A percentile compares a stretch with the other conserved stretches of the same genome.
These are phyloP conservation scores for Geosmithia morbida DNA, from an alignment of 2,329 filamentous ascomycete genomes.

Conservation along the genomic window DNA sequence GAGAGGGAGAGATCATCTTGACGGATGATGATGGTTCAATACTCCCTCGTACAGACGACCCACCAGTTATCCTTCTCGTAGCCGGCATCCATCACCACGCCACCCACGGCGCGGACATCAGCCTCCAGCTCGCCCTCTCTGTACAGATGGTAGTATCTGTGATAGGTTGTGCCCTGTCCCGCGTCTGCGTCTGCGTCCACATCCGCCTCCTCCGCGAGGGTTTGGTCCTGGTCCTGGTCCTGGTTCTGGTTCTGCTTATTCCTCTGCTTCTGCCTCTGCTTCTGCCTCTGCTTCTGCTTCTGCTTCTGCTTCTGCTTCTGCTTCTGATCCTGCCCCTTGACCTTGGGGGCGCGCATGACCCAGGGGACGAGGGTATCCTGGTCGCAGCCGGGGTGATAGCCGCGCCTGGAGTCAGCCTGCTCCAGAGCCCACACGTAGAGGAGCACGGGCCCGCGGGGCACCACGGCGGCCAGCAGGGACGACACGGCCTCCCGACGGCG, in stretches of 20 bases:
- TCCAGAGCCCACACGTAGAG: slow-evolving; percentile 95
- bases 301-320: too few relatives aligned
- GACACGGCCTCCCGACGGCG: slow-evolving; percentile 60
- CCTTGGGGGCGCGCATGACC: slow-evolving; percentile 44
- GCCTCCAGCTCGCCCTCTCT: slow-evolving; percentile 72
- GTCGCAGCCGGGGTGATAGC: slow-evolving; percentile 70
- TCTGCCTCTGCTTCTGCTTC: too few relatives aligned
- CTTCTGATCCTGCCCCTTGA: slow-evolving; percentile 11
- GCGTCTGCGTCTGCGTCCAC: neutral
- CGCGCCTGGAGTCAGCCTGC: slow-evolving; percentile 71
- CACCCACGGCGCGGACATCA: slow-evolving; percentile 62
- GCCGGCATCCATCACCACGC: slow-evolving; percentile 60
- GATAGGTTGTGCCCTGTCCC: slow-evolving; percentile 43
- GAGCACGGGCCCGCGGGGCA: slow-evolving; percentile 48
- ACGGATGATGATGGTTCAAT: neutral
- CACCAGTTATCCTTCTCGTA: slow-evolving; percentile 99
- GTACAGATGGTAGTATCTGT: slow-evolving; percentile 93
- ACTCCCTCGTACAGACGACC: slow-evolving; percentile 43
- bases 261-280: too few relatives aligned
- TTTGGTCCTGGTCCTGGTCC: neutral
- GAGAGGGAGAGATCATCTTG: too few relatives aligned
- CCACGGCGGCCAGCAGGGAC: slow-evolving; percentile 55
- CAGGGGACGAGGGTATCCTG: slow-evolving; percentile 95
- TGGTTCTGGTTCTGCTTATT: neutral
- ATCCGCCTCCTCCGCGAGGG: too few relatives aligned